These are phyloP conservation scores for Pelargonium citronellum DNA, from an alignment of 441 rosid species.

Conservation along the genomic window DNA sequence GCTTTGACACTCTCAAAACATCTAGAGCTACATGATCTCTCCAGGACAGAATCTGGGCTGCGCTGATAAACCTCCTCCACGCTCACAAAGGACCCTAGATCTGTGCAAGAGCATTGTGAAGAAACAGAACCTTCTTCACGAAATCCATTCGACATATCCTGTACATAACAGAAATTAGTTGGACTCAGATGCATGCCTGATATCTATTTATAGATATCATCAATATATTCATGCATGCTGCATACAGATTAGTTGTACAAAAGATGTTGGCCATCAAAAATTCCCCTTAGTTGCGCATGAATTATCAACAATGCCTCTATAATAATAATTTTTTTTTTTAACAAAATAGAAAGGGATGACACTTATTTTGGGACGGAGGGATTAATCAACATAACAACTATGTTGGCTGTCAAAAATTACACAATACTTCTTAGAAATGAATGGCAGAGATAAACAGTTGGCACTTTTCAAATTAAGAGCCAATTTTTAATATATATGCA, in stretches of 20 bases:
- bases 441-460: neutral
- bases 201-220: too few relatives aligned
- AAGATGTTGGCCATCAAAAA: too few relatives aligned
- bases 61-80: slow-evolving; percentile 53
- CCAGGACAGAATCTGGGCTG: slow-evolving; percentile 84
- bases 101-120: slow-evolving; percentile 34
- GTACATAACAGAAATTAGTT: slow-evolving; percentile 10
- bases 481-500: too few relatives aligned
- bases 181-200: too few relatives aligned
- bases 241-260: too few relatives aligned
- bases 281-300: too few relatives aligned
- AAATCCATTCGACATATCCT: slow-evolving; percentile 32
- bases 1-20: slow-evolving; percentile 26
- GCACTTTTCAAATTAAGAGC: too few relatives aligned
- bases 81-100: slow-evolving; percentile 42
- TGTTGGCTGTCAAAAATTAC: neutral
- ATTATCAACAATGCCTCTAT: too few relatives aligned
- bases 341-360: too few relatives aligned
- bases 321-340: too few relatives aligned
- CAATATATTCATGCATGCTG: too few relatives aligned
- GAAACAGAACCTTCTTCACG: slow-evolving; percentile 40
- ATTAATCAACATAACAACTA: neutral
- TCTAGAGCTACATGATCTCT: slow-evolving; percentile 33
- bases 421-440: neutral
- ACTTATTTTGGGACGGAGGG: too few relatives aligned